phyloP scores from a whole-genome alignment of 176 grass and related monocot species.

The Phyllostachys edulis region DNA sequence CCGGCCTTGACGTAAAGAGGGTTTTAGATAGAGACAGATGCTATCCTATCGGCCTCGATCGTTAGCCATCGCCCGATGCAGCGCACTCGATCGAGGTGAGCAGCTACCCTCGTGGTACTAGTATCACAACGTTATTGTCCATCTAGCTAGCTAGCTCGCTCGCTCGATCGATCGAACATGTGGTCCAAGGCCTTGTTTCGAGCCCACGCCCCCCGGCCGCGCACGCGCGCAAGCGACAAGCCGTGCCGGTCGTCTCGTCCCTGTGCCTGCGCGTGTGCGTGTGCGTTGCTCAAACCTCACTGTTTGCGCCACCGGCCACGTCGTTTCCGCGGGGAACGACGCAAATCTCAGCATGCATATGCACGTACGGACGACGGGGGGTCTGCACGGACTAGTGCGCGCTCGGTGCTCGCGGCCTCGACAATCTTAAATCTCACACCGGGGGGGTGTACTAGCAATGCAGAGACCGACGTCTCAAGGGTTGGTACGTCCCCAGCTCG shows the following conservation, averaged over 20 bases:
- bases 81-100: slow-evolving; percentile 6
- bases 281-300: background rate
- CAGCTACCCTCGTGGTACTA: background rate
- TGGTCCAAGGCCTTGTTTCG: slow-evolving; percentile 17
- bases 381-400: background rate
- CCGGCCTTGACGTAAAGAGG: background rate
- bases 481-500: background rate
- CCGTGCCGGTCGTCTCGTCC: background rate
- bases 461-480: background rate
- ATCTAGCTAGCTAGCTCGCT: background rate
- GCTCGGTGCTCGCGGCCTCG: background rate
- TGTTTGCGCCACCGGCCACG: slow-evolving; percentile 13
- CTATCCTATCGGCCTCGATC: background rate
- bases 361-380: background rate
- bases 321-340: background rate
- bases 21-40: background rate
- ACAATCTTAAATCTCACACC: background rate
- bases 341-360: background rate
- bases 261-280: background rate
- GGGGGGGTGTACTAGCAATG: background rate
- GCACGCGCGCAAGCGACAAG: slow-evolving; percentile 31
- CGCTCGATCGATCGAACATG: background rate
- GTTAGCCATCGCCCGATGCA: background rate
- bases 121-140: slow-evolving; percentile 10
- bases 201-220: slow-evolving; percentile 20